These are phyloP conservation scores for Lactarius hatsudake DNA, from an alignment of 768 basidiomycete genomes.

Conservation along the genomic window DNA sequence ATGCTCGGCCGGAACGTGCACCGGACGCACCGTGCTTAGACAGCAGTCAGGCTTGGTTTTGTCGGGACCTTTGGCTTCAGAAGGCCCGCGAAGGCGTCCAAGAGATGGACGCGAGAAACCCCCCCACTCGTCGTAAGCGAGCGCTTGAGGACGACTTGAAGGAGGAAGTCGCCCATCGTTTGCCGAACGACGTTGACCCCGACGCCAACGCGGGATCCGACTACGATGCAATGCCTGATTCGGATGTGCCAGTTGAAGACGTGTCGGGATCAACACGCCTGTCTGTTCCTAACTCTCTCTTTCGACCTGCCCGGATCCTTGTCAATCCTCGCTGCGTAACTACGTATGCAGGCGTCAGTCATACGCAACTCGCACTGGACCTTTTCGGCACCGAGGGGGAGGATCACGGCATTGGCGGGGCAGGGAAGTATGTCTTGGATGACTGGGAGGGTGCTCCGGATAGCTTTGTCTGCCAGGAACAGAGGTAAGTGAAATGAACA, in stretches of 20 bases:
- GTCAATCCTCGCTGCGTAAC: slow-evolving; percentile 97
- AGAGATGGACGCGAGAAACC: slow-evolving; percentile 40
- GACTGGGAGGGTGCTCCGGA: slow-evolving; percentile 98
- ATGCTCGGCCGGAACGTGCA: slow-evolving; percentile 51
- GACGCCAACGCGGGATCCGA: slow-evolving; percentile 86
- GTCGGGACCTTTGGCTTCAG: slow-evolving; percentile 93
- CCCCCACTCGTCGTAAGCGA: slow-evolving; percentile 29
- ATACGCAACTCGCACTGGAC: slow-evolving; percentile 93
- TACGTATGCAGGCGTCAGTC: slow-evolving; percentile 96
- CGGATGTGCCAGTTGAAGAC: slow-evolving; percentile 41
- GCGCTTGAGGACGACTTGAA: slow-evolving; percentile 36
- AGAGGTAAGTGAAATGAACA: slow-evolving; percentile 49
- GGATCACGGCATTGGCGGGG: slow-evolving; percentile 46
- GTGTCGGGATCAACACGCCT: slow-evolving; percentile 36
- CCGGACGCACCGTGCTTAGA: slow-evolving; percentile 90
- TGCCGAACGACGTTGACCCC: slow-evolving; percentile 44
- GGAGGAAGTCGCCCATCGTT: slow-evolving; percentile 32
- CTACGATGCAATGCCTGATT: slow-evolving; percentile 80
- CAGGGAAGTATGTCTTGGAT: slow-evolving; percentile 79
- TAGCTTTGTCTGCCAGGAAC: slow-evolving; percentile 97
- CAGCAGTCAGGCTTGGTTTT: slow-evolving; percentile 97
- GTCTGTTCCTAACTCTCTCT: slow-evolving; percentile 83
- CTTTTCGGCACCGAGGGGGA: slow-evolving; percentile 80
- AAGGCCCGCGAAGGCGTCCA: slow-evolving; percentile 75
- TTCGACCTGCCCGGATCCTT: slow-evolving; percentile 85